Evolutionary conservation across 75 land plant genomes (phyloP).

Genomic region (Selaginella moellendorffii): DNA sequence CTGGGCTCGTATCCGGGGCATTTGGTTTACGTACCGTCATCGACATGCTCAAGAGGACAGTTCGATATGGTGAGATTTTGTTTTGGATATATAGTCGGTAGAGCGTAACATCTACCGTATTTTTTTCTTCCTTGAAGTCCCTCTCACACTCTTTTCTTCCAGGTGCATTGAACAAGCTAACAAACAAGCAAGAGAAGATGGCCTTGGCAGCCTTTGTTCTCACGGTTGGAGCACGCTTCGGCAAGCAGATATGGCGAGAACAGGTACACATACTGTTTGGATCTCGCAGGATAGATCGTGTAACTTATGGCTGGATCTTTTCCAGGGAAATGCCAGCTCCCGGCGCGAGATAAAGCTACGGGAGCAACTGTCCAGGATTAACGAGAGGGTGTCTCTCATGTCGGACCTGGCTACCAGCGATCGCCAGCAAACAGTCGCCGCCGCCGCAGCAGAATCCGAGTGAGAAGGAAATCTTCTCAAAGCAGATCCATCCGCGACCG

Average conservation of each 20-base stretch:
- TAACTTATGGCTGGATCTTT: background rate
- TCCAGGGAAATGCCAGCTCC: background rate
- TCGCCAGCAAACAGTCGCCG: background rate
- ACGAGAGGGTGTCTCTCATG: background rate
- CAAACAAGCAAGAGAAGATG: slow-evolving; percentile 1
- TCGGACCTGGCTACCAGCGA: background rate
- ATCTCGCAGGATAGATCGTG: background rate
- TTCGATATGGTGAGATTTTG: background rate
- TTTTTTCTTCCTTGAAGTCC: too few relatives aligned
- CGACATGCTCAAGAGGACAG: background rate
- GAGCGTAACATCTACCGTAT: too few relatives aligned
- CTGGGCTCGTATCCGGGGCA: background rate
- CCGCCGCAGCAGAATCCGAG: background rate
- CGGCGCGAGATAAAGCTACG: background rate
- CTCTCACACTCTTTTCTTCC: background rate
- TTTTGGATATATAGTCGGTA: too few relatives aligned
- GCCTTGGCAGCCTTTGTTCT: background rate
- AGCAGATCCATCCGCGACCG: too few relatives aligned
- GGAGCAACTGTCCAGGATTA: background rate
- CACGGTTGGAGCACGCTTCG: background rate
- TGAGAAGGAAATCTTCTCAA: too few relatives aligned
- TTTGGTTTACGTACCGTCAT: background rate
- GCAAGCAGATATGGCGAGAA: background rate
- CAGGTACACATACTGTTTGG: background rate
- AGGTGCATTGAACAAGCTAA: background rate